Conservation (phyloP, 1,284 basidiomycete species). For the Sphagnurus paluster region DNA sequence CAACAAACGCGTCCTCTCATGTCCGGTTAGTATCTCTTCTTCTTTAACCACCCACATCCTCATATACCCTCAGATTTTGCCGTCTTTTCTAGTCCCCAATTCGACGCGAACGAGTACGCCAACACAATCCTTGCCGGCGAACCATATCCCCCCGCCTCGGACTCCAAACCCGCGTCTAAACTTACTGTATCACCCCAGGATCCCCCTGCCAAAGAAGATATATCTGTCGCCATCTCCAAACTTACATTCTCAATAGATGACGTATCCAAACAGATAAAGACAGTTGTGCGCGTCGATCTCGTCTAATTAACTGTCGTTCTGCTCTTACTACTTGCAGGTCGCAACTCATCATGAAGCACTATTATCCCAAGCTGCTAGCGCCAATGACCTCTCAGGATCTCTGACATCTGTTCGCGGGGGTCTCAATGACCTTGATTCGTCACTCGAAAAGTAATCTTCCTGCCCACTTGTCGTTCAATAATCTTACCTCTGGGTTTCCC, state of each 20-base stretch:
- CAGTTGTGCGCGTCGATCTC: conserved; percentile 56
- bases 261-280: conserved; percentile 83
- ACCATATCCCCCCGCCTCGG: conserved; percentile 54
- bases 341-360: conserved; percentile 74
- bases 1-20: conserved; percentile 13
- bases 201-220: conserved; percentile 75
- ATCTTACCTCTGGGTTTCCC: conserved; percentile 12
- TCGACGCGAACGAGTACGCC: conserved; percentile 87
- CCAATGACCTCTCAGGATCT: conserved; percentile 63
- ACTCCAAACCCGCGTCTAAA: conserved; percentile 27
- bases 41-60: not conserved
- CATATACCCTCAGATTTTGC: conserved; percentile 50
- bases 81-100: conserved; percentile 67
- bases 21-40: conserved; percentile 9
- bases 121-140: conserved; percentile 84
- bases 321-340: conserved; percentile 41
- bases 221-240: conserved; percentile 83
- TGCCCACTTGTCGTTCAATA: conserved; percentile 15
- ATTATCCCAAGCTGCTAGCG: conserved; percentile 69
- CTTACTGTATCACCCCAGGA: conserved; percentile 41
- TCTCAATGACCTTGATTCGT: conserved; percentile 64
- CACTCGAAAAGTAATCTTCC: conserved; percentile 61
- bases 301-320: not conserved
- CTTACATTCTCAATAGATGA: conserved; percentile 86
- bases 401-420: conserved; percentile 63